Evolutionary conservation across 345 rosid species (phyloP), one percentile per base, ranked within the genome.

Genomic region (Odontarrhena argentea): DNA sequence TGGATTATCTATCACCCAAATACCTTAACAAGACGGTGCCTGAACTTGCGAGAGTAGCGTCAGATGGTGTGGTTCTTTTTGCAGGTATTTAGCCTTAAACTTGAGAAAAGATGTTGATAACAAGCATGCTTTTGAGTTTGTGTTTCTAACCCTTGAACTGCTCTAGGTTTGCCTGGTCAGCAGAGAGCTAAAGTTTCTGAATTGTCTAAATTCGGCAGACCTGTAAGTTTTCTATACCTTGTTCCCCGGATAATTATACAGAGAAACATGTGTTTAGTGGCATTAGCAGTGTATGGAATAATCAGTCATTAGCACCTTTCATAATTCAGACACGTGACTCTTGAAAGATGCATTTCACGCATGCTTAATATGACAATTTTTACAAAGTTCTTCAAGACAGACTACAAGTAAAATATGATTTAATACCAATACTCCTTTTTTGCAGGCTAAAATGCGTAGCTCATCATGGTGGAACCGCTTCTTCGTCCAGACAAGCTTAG

Each of bases 1-100:
- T 91, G 55, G 99, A 95, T 72, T 95, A 91, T 71, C 76, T 91
- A 57, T 91, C 99, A 40, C 96, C 97, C 8, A 95, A 83, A 65
- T 95, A 95, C 83, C 76, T 95, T 55, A 95, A 95, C 83, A 87
- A 75, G 79, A 89, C 96, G 8, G 93, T 94, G 35, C 96, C 97
- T 7, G 97, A 91, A 71, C 80, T 94, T 54, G 92, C 92, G 7
- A 84, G 97, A 79, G 89, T 94, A 28, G 87, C 99, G 64, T 68
- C 91, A 50, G 96, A 86, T 69, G 91, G 91, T 67, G 51, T 94
- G 0, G 68, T 87, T 74, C 77, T 85, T 36, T 91, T 94, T 75
- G 77, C 97, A 24, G 99, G 99, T 91, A 83, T 9, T 28, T 67
- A 12, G 30, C 45, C 42, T 69, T 0, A 69, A 69, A 49, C 15